These are phyloP conservation scores for Dactylellina drechsleri DNA, from an alignment of 2,329 filamentous ascomycete genomes.

Conservation along the genomic window DNA sequence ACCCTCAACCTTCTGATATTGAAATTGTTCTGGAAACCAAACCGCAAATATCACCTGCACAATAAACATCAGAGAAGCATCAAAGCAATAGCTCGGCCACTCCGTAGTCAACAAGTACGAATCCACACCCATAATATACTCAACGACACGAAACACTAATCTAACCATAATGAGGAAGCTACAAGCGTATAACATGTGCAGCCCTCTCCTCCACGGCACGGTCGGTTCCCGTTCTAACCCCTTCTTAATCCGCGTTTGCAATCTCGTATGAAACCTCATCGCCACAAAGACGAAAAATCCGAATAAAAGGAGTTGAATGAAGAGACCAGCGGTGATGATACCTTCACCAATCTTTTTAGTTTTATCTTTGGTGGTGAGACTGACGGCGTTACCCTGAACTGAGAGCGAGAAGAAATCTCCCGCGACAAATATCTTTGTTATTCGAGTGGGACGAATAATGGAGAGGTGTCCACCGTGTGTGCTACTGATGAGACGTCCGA, in stretches of 20 bases:
- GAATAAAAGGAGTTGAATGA: slow-evolving; percentile 70
- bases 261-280: slow-evolving; percentile 64
- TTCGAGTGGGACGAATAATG: slow-evolving; percentile 63
- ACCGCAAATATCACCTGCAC: slow-evolving; percentile 63
- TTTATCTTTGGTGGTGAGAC: slow-evolving; percentile 60
- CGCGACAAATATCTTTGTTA: slow-evolving; percentile 68
- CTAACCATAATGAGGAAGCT: slow-evolving; percentile 66
- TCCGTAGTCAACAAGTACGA: slow-evolving; percentile 65
- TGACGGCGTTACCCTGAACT: slow-evolving; percentile 64
- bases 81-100: slow-evolving; percentile 65
- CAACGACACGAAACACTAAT: slow-evolving; percentile 65
- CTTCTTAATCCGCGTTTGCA: slow-evolving; percentile 11
- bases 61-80: slow-evolving; percentile 64
- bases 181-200: slow-evolving; percentile 62
- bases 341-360: slow-evolving; percentile 62
- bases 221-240: not conserved
- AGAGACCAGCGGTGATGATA: slow-evolving; percentile 68
- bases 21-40: slow-evolving; percentile 59
- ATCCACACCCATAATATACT: slow-evolving; percentile 64
- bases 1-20: not conserved
- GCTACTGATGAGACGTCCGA: slow-evolving; percentile 60
- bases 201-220: slow-evolving; percentile 29
- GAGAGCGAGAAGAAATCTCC: slow-evolving; percentile 68
- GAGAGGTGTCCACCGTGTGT: slow-evolving; percentile 62
- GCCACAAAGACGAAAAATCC: slow-evolving; percentile 67